Percentiles rank a stretch among this genome's conserved stretches.
phyloP scores from a whole-genome alignment of 2,329 filamentous ascomycete genomes.

The Ceratocystis diversiconidia region DNA sequence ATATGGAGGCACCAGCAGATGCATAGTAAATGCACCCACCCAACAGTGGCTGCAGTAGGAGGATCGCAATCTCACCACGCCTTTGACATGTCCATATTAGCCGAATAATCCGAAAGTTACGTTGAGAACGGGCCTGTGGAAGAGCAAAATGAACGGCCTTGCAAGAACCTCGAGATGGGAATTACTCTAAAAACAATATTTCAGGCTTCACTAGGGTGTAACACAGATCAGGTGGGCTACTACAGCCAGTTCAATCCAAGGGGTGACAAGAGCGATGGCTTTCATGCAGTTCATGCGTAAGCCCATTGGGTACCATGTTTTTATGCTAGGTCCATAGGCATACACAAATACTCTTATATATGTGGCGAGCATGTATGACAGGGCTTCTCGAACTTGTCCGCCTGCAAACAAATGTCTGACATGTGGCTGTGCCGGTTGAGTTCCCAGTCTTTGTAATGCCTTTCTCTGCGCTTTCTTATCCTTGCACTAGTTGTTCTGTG shows the following conservation, averaged over 20 bases:
- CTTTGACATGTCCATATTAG: background rate
- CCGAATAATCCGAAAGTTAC: too few species aligned
- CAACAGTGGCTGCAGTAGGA: background rate
- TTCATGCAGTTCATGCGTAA: slow-evolving; percentile 12
- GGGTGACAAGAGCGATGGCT: background rate
- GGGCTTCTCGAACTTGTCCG: background rate
- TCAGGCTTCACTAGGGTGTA: background rate
- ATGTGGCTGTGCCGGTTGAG: background rate
- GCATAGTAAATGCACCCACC: background rate
- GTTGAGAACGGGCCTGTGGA: background rate
- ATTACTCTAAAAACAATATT: background rate
- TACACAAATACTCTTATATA: background rate
- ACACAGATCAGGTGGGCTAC: background rate
- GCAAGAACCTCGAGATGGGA: background rate
- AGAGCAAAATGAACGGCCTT: background rate
- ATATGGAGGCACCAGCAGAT: background rate
- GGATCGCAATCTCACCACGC: background rate
- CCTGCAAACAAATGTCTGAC: background rate
- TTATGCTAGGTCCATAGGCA: background rate
- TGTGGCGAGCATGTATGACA: background rate
- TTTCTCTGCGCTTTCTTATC: background rate
- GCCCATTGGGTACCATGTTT: background rate
- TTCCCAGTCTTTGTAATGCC: background rate
- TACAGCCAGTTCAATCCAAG: background rate
- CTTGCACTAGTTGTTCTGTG: background rate